Evolutionary conservation across 2,329 filamentous ascomycete genomes (phyloP).

Genomic region (Alternaria sp.): DNA sequence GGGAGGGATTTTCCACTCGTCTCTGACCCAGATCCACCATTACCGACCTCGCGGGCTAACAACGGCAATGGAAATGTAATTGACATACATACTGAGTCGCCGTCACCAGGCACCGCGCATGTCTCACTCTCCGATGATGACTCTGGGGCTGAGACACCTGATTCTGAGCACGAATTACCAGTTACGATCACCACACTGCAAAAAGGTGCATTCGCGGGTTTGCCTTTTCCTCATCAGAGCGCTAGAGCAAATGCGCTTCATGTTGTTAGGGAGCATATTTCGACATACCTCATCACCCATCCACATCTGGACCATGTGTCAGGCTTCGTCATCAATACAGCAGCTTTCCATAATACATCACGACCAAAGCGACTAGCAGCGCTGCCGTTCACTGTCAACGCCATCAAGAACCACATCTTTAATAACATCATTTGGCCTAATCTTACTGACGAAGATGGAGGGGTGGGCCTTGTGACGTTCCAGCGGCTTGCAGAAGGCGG

Average conservation of each 20-base stretch:
- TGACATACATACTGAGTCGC: constrained; percentile 27
- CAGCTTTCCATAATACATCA: constrained; percentile 78
- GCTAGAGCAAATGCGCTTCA: constrained; percentile 81
- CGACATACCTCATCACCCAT: constrained; percentile 92
- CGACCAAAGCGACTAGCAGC: constrained; percentile 86
- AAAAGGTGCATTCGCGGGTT: constrained; percentile 79
- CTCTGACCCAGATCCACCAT: constrained; percentile 29
- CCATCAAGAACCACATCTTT: constrained; percentile 94
- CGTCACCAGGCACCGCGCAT: constrained; percentile 38
- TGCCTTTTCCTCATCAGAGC: constrained; percentile 73
- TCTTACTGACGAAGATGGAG: constrained; percentile 92
- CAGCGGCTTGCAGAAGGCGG: constrained; percentile 88
- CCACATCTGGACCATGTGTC: constrained; percentile 96
- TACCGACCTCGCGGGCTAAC: constrained; percentile 24
- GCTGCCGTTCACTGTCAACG: constrained; percentile 86
- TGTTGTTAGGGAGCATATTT: constrained; percentile 80
- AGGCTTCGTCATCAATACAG: constrained; percentile 92
- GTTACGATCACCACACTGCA: constrained; percentile 65
- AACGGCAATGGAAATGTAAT: constrained; percentile 29
- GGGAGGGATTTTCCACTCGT: constrained; percentile 63
- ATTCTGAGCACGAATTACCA: constrained; percentile 34
- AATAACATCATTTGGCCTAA: constrained; percentile 99
- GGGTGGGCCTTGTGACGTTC: constrained; percentile 91
- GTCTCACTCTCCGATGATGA: constrained; percentile 40
- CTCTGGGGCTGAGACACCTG: constrained; percentile 38